A percentile compares a stretch with the other conserved stretches of the same genome.
phyloP scores from a whole-genome alignment of 345 rosid species.

The Schrenkiella parvula region DNA sequence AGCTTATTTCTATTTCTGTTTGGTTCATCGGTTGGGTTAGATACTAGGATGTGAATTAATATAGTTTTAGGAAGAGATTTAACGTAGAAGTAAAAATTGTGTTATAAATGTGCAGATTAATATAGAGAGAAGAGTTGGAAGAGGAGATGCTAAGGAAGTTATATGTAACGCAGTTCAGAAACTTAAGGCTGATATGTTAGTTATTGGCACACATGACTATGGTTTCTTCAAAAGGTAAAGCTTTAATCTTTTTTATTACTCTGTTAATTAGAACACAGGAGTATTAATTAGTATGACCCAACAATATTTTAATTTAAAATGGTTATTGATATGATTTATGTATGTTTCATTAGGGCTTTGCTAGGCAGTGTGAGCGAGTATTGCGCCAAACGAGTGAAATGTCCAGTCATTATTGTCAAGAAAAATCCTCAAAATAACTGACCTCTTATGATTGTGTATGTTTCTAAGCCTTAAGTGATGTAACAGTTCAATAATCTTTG shows the following conservation, averaged over 20 bases:
- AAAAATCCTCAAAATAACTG: conserved; percentile 9
- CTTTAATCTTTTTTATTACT: not conserved
- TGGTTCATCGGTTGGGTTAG: not conserved
- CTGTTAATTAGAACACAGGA: not conserved
- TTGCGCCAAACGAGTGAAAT: conserved; percentile 72
- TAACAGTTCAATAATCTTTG: not conserved
- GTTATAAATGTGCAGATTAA: conserved; percentile 46
- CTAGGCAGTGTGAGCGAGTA: conserved; percentile 87
- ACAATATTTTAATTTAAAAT: not conserved
- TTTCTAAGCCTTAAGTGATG: not conserved
- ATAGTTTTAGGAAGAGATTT: too few relatives aligned
- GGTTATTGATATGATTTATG: not conserved
- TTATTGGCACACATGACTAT: conserved; percentile 95
- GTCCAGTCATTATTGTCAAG: conserved; percentile 87
- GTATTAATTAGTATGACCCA: too few relatives aligned
- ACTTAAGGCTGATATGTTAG: conserved; percentile 68
- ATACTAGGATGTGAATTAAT: not conserved
- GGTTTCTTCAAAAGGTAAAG: conserved; percentile 83
- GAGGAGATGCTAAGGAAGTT: conserved; percentile 86
- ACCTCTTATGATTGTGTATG: not conserved
- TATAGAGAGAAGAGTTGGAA: conserved; percentile 56
- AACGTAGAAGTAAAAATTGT: too few relatives aligned
- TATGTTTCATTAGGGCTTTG: conserved; percentile 48
- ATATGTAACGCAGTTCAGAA: conserved; percentile 66
- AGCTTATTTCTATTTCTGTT: not conserved